Evolutionary conservation across 257 asterid species (phyloP).

Genomic region (Lantana camara): DNA sequence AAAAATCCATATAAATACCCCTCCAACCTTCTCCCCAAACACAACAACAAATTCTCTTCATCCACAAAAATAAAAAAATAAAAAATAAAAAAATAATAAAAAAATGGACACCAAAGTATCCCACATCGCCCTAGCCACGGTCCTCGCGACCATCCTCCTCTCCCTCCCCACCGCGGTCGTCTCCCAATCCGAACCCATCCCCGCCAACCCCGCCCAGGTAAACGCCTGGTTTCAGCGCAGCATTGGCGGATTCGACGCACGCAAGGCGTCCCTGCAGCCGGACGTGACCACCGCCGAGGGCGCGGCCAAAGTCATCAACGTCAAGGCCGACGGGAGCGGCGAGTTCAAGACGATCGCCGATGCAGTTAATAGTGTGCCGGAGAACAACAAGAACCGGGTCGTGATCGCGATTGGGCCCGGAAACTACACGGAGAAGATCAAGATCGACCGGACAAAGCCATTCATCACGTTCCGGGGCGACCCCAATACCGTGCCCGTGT

Average conservation of each 20-base stretch:
- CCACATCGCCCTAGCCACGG: constrained; percentile 6
- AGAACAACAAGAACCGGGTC: constrained; percentile 46
- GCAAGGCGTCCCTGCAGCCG: constrained; percentile 34
- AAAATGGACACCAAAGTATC: background rate
- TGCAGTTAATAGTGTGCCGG: constrained; percentile 61
- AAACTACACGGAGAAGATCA: constrained; percentile 64
- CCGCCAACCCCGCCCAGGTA: constrained; percentile 40
- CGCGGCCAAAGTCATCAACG: constrained; percentile 33
- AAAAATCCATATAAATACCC: background rate
- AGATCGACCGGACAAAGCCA: constrained; percentile 38
- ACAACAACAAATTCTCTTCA: too few species aligned
- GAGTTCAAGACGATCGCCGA: constrained; percentile 63
- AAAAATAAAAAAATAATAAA: background rate
- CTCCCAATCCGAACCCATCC: constrained; percentile 31
- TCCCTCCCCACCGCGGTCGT: constrained; percentile 25
- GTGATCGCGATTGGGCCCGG: constrained; percentile 66
- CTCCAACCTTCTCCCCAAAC: background rate
- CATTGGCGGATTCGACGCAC: constrained; percentile 11
- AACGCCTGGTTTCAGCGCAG: constrained; percentile 52
- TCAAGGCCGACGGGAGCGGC: constrained; percentile 51
- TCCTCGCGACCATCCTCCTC: constrained; percentile 25
- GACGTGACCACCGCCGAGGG: constrained; percentile 39
- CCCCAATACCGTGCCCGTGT: constrained; percentile 42
- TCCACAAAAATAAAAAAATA: too few species aligned
- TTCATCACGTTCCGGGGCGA: constrained; percentile 68